Evolutionary conservation across 2,329 filamentous ascomycete species (phyloP), one percentile per base, ranked within the genome.

Genomic region (Alternaria hordeiaustralica): DNA sequence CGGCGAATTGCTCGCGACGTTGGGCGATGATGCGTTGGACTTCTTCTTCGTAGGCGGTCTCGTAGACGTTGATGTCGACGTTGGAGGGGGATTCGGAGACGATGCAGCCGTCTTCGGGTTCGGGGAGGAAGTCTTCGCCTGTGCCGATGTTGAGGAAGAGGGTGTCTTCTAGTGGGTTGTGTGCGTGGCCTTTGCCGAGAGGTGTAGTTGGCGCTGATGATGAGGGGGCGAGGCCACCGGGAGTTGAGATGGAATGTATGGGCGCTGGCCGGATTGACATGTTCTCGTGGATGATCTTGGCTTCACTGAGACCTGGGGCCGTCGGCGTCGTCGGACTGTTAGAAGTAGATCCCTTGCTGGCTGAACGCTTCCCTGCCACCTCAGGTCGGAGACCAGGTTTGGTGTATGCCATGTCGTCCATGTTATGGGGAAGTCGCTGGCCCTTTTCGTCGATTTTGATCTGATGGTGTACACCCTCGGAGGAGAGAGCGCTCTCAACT

Each of bases 31-130:
- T 95, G 15, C 90, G 87, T 62, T 91, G 87, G 26, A 96, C 87
- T 80, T 97, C 93, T 64, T 92, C 88, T 74, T 92, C 89, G 77
- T 97, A 97, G 0, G 95, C 95, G 1, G 87, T 88, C 78, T 97
- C 93, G 78, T 97, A 97, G 61, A 98, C 90, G 75, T 96, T 90
- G 71, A 93, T 93, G 64, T 96, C 93, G 6, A 92, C 92, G 2
- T 90, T 91, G 0, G 90, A 90, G 3, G 95, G 95, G 2, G 92
- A 96, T 79, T 97, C 94, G 28, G 92, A 92, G 44, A 97, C 89
- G 5, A 90, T 78, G 21, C 85, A 74, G 74, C 77, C 49, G 21
- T 79, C 75, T 43, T 76, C 72, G 2, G 66, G 61, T 8, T 68
- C 60, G 6, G 78, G 69, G n/a, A 77, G 71, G 18, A 83, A 83